Evolutionary conservation across 306 rosid genomes (phyloP).

Genomic region (Mimosa pudica): DNA sequence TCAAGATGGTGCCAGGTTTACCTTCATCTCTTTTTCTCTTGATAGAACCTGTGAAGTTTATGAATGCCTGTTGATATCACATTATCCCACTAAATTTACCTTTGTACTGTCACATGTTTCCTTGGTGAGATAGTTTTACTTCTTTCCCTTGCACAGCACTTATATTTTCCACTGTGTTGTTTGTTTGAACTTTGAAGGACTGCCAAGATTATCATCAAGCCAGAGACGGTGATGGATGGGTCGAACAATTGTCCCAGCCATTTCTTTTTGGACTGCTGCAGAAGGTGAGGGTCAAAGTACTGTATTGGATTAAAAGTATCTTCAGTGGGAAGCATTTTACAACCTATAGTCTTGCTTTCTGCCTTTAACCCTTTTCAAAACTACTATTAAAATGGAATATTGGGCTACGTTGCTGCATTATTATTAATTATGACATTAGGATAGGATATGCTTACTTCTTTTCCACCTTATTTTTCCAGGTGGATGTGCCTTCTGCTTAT

Average conservation of each 20-base stretch:
- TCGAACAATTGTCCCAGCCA: slow-evolving; percentile 93
- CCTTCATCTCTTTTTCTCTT: slow-evolving; percentile 30
- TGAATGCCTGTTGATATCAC: slow-evolving; percentile 16
- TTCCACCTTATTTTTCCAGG: slow-evolving; percentile 60
- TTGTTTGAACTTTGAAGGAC: slow-evolving; percentile 57
- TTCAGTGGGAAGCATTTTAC: slow-evolving; percentile 16
- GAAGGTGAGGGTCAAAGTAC: slow-evolving; percentile 59
- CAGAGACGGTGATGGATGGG: slow-evolving; percentile 99
- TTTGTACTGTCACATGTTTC: slow-evolving; percentile 25
- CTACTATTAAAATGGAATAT: not conserved
- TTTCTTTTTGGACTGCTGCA: slow-evolving; percentile 88
- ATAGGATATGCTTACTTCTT: slow-evolving; percentile 26
- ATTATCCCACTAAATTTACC: slow-evolving; percentile 23
- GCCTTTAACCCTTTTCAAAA: slow-evolving; percentile 10
- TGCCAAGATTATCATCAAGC: slow-evolving; percentile 97
- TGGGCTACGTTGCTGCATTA: slow-evolving; percentile 2
- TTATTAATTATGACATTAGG: slow-evolving; percentile 25
- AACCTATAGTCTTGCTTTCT: slow-evolving; percentile 8
- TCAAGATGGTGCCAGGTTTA: slow-evolving; percentile 99
- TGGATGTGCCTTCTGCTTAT: slow-evolving; percentile 72
- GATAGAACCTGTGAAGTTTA: slow-evolving; percentile 27
- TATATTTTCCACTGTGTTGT: slow-evolving; percentile 30
- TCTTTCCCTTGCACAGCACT: slow-evolving; percentile 22
- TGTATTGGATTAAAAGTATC: not conserved
- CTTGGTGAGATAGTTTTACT: slow-evolving; percentile 9